Base-by-base conservation (phyloP, 108 stramenopile genomes). In the Pseudonitzschia multistriata region DNA sequence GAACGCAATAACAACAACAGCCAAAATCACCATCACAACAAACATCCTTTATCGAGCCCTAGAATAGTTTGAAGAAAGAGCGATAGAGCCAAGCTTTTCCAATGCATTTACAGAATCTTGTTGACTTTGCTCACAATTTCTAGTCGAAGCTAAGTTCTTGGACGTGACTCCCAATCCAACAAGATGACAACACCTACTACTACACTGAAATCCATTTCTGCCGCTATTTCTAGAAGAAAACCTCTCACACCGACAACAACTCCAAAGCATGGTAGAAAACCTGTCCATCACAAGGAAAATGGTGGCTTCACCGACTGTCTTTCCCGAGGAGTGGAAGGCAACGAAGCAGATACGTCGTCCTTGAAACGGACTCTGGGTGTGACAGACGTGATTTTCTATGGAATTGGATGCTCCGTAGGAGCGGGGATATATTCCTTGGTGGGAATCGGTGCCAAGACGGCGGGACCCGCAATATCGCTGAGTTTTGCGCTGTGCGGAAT, bases 381-480 rank as follows among this genome's bases (percentile, higher is more conserved):
- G 33, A 47, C 59, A 13, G 85, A 86, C 54, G 39, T 86, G 21
- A 83, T 83, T 17, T 74, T 80, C 55, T 86, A 86, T 42, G 85
- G 85, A 10, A 78, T 86, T 14, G 85, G 85, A 17, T 83, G 81
- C 67, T 74, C 67, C 54, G 79, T 86, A 2, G 85, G 85, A 13
- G 85, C 85, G 82, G 85, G 50, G 6, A 86, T 86, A 28, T 86
- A 86, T 55, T 78, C 76, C 11, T 73, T 86, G 49, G 76, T 86
- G 0, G 85, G 85, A 19, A 75, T 81, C 42, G 85, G 85, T 30
- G 85, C 79, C 28, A 47, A 76, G n/a, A 34, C 72, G 3, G 85
- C 85, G 1, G 85, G 85, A 25, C 82, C 85, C 1, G 68, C 80
- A 21, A 79, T 86, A 21, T 69, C 77, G 17, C 37, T 86, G 15